A percentile compares a stretch with the other conserved stretches of the same genome.
These are phyloP conservation scores for Adansonia digitata DNA, from an alignment of 345 rosid species.

Conservation along the genomic window DNA sequence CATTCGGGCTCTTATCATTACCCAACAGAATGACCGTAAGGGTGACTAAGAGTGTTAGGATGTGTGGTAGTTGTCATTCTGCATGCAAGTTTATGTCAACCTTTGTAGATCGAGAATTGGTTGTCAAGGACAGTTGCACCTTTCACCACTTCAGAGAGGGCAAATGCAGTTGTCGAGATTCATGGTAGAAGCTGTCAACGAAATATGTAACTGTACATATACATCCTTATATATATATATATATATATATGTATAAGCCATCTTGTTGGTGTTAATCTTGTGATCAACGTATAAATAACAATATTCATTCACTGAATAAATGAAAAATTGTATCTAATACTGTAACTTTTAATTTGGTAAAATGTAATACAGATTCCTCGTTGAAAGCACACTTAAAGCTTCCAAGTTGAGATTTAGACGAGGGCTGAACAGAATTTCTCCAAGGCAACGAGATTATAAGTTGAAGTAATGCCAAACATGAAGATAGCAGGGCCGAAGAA, in stretches of 20 bases:
- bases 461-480: neutral
- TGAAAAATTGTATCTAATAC: neutral
- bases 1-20: constrained; percentile 18
- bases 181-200: neutral
- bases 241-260: neutral
- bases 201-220: neutral
- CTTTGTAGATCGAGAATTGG: constrained; percentile 18
- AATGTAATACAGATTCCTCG: neutral
- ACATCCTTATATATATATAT: neutral
- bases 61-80: constrained; percentile 21
- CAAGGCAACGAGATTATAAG: neutral
- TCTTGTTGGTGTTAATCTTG: neutral
- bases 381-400: neutral
- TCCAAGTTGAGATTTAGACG: neutral
- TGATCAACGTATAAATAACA: neutral
- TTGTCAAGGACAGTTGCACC: constrained; percentile 18
- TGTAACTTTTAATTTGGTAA: neutral
- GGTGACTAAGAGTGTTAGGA: constrained; percentile 20
- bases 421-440: neutral
- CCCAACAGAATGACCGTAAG: constrained; percentile 15
- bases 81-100: constrained; percentile 28
- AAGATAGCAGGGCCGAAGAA: neutral
- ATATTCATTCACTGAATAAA: neutral
- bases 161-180: constrained; percentile 22
- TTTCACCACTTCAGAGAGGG: constrained; percentile 26